Evolutionary conservation across 176 grass and related monocot species (phyloP).

Genomic region (Rhynchospora breviuscula): DNA sequence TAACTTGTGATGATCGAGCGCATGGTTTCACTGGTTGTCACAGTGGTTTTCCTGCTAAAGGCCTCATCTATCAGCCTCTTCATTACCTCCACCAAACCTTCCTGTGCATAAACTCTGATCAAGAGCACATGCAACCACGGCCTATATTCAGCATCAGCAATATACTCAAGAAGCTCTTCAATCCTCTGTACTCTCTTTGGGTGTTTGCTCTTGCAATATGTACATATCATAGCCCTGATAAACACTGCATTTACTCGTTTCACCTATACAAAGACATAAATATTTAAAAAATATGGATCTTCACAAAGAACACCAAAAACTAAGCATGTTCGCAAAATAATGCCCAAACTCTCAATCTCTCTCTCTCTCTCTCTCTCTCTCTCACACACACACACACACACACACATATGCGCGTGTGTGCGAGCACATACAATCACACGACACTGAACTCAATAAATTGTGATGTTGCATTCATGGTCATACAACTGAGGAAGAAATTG

Average conservation of each 20-base stretch:
- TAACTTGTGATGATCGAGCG: slow-evolving; percentile 54
- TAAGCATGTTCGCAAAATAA: too few species aligned
- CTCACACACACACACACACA: too few species aligned
- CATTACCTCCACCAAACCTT: slow-evolving; percentile 68
- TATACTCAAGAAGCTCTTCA: slow-evolving; percentile 47
- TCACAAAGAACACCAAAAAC: not conserved
- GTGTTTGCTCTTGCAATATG: slow-evolving; percentile 60
- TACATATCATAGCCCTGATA: slow-evolving; percentile 71
- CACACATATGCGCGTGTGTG: too few species aligned
- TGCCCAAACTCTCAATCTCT: too few species aligned
- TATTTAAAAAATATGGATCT: not conserved
- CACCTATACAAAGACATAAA: slow-evolving; percentile 21
- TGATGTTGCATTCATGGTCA: too few species aligned
- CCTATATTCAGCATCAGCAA: slow-evolving; percentile 59
- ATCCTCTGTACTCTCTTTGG: slow-evolving; percentile 62
- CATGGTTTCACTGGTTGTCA: slow-evolving; percentile 50
- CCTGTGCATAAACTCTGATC: slow-evolving; percentile 71
- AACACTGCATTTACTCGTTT: slow-evolving; percentile 25
- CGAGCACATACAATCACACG: too few species aligned
- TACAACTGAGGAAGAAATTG: too few species aligned
- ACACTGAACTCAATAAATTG: too few species aligned
- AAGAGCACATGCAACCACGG: slow-evolving; percentile 74
- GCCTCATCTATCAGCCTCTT: slow-evolving; percentile 60
- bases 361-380: too few species aligned
- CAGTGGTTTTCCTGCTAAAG: slow-evolving; percentile 41